Conservation (phyloP, 2,329 filamentous ascomycete genomes). For the Endocalyx cinctus region DNA sequence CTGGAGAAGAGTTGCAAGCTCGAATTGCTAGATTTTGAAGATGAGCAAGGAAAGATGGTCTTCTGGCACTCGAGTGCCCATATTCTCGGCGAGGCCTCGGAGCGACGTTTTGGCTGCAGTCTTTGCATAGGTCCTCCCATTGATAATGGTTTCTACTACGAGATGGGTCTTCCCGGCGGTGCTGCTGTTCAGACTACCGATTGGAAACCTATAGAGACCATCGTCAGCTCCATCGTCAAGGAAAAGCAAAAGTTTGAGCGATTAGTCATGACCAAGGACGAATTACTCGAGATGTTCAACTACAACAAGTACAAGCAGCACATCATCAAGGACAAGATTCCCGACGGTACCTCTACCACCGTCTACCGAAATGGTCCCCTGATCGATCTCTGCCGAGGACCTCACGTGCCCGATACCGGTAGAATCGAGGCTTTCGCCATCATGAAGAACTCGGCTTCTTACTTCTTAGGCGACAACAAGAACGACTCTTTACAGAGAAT, state of each 20-base stretch:
- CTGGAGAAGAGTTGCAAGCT: constrained; percentile 84
- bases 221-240: constrained; percentile 82
- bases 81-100: constrained; percentile 89
- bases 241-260: constrained; percentile 96
- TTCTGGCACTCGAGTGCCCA: constrained; percentile 98
- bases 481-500: constrained; percentile 96
- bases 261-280: constrained; percentile 81
- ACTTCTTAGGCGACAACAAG: constrained; percentile 89
- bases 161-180: constrained; percentile 79
- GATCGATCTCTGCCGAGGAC: constrained; percentile 92
- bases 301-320: constrained; percentile 99
- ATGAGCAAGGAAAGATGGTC: constrained; percentile 75
- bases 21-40: constrained; percentile 75
- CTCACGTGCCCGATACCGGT: constrained; percentile 89
- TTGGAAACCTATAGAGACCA: constrained; percentile 78
- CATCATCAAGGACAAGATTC: constrained; percentile 90
- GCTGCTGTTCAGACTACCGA: constrained; percentile 68
- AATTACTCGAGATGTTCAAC: constrained; percentile 91
- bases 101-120: constrained; percentile 84
- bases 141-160: constrained; percentile 92
- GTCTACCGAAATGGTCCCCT: constrained; percentile 92
- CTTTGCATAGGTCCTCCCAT: constrained; percentile 92
- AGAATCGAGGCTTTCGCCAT: constrained; percentile 93
- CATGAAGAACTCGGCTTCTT: constrained; percentile 71
- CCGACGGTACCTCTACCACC: constrained; percentile 84